A percentile compares a stretch with the other conserved stretches of the same genome.
phyloP scores from a whole-genome alignment of 2,329 filamentous ascomycete genomes.

The Fusarium metavorans region DNA sequence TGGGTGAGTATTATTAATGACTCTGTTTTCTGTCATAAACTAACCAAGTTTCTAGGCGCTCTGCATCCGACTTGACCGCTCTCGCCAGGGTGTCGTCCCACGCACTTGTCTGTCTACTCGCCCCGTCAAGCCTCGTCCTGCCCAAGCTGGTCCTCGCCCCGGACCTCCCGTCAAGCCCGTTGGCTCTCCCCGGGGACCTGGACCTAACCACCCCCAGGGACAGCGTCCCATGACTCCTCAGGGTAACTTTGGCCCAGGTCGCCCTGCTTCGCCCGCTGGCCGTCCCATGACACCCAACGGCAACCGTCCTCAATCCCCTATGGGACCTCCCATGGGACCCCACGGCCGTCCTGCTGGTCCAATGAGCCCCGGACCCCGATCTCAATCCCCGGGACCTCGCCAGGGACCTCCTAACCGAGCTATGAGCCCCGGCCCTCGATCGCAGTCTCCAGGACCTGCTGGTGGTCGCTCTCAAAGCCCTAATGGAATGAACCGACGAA shows the following conservation, averaged over 20 bases:
- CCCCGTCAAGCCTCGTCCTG: conserved; percentile 85
- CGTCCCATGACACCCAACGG: conserved; percentile 47
- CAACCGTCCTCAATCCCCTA: conserved; percentile 46
- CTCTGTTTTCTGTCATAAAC: conserved; percentile 14
- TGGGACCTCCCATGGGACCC: conserved; percentile 49
- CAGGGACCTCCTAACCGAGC: conserved; percentile 48
- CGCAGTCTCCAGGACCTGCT: conserved; percentile 60
- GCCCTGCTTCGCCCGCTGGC: conserved; percentile 54
- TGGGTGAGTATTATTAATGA: conserved; percentile 75
- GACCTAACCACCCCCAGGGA: conserved; percentile 23
- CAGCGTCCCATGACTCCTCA: conserved; percentile 51
- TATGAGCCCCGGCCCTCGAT: conserved; percentile 55
- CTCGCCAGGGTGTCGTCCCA: conserved; percentile 91
- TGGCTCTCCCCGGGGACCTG: conserved; percentile 41
- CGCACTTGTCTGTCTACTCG: conserved; percentile 93
- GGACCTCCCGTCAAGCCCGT: conserved; percentile 65
- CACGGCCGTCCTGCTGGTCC: conserved; percentile 48
- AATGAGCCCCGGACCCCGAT: conserved; percentile 53
- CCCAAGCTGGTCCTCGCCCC: conserved; percentile 60
- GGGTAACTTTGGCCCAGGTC: conserved; percentile 41
- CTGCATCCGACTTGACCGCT: conserved; percentile 89
- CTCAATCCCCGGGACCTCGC: conserved; percentile 40
- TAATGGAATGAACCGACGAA: conserved; percentile 55
- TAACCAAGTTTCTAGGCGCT: conserved; percentile 73
- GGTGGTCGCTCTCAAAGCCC: conserved; percentile 51